Conservation (phyloP, 1,284 basidiomycete genomes). For the Tilletia walkeri region DNA sequence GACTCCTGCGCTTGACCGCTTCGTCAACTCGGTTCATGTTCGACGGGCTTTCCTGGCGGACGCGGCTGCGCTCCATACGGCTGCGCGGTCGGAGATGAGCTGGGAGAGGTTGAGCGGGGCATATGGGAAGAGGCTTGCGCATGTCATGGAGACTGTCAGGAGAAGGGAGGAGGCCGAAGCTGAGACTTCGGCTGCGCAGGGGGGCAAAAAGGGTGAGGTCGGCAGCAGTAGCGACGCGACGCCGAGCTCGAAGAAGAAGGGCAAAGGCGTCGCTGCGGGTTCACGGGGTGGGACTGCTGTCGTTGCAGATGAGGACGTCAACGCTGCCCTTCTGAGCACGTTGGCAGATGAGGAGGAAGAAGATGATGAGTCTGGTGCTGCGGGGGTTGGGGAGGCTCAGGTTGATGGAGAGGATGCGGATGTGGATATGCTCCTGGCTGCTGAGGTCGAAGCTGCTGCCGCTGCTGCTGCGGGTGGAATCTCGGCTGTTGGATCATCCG, state of each 20-base stretch:
- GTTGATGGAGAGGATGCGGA: neutral
- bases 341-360: constrained; percentile 9
- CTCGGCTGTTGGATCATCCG: neutral
- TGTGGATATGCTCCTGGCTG: neutral
- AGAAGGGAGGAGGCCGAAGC: neutral
- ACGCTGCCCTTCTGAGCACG: constrained; percentile 3
- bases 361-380: neutral
- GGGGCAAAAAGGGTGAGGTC: neutral
- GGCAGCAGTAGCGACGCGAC: neutral
- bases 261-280: neutral
- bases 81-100: constrained; percentile 27
- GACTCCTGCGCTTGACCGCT: constrained; percentile 42
- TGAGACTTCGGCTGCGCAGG: neutral
- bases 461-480: neutral
- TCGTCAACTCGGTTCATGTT: constrained; percentile 33
- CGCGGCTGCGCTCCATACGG: constrained; percentile 25
- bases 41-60: constrained; percentile 37
- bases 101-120: constrained; percentile 35
- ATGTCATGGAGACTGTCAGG: neutral
- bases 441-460: neutral
- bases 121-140: neutral
- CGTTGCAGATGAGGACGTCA: constrained; percentile 6
- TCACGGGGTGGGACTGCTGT: neutral
- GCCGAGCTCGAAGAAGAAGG: constrained; percentile 1
- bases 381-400: neutral